phyloP scores from a whole-genome alignment of 345 rosid genomes.

The Gossypium arboreum region DNA sequence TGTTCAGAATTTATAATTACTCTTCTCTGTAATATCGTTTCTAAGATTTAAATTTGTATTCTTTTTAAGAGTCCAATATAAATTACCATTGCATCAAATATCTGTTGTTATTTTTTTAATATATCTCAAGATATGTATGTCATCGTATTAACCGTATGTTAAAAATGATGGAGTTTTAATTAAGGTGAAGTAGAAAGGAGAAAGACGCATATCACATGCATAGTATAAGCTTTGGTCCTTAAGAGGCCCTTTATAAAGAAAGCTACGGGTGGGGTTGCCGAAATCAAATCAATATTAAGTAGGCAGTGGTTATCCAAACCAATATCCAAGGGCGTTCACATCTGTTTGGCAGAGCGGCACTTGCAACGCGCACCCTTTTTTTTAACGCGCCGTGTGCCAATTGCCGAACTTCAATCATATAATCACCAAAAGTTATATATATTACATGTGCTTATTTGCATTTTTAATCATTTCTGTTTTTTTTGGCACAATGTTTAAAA shows the following conservation, averaged over 20 bases:
- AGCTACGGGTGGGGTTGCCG: neutral
- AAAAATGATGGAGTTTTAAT: neutral
- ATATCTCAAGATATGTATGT: too few relatives aligned
- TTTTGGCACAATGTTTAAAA: accelerated
- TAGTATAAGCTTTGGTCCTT: neutral
- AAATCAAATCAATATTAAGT: neutral
- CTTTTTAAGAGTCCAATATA: too few relatives aligned
- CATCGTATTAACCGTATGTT: neutral
- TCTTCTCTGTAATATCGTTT: too few relatives aligned
- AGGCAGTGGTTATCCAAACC: neutral
- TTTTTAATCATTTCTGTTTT: accelerated
- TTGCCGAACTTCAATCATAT: neutral
- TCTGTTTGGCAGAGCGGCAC: neutral
- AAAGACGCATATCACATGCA: neutral
- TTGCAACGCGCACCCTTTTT: neutral
- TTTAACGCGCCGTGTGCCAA: neutral
- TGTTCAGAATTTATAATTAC: too few relatives aligned
- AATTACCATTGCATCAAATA: accelerated
- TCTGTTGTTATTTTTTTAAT: too few relatives aligned
- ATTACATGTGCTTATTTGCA: too few relatives aligned
- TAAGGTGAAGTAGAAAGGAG: neutral
- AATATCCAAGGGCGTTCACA: neutral
- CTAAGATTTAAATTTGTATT: too few relatives aligned
- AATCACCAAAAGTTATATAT: too few relatives aligned
- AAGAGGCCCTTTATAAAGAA: neutral